Base-by-base conservation (phyloP, 2,329 filamentous ascomycete genomes). In the Madurella mycetomatis region DNA sequence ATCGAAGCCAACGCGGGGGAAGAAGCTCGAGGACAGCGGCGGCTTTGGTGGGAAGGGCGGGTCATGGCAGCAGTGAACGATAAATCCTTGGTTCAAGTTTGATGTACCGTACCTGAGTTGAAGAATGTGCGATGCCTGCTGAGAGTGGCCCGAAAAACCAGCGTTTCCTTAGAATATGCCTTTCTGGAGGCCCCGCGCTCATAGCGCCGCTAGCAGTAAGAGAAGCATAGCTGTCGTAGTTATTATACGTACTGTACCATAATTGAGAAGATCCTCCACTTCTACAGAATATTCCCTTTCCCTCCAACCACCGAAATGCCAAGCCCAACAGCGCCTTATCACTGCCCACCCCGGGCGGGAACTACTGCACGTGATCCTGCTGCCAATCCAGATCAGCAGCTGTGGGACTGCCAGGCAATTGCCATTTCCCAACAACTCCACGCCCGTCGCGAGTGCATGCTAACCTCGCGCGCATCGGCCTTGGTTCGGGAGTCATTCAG, bases 41-140 rank as follows among this genome's bases (percentile, higher is more conserved):
- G 65, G 63, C 2, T 64, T 64, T 44, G 63, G 56, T 2, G 61
- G 64, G 19, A 66, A 66, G 50, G 64, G 64, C 25, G 62, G 55
- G 17, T 60, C 57, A 32, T 64, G 61, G 58, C 58, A 62, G 19
- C 50, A 37, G 31, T 55, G 13, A 8, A 31, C 1, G 13, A 11
- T 15, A 15, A 2, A 11, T 37, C 4, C 11, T 37, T 37, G 9
- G 34, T 4, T 37, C 34, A 11, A 37, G 13, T 15, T 15, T 4
- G 4, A 37, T 37, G 34, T 37, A 11, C n/a, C n/a, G n/a, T n/a
- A n/a, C n/a, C n/a, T n/a, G n/a, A n/a, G 25, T 25, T 25, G 25
- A 25, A 7, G 25, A 25, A 7, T 25, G 25, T 25, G 4, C 25
- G 25, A 7, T 25, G 25, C 7, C 25, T 25, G 25, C 25, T 25